Evolutionary conservation across 306 rosid species (phyloP).

Genomic region (Prunus davidiana): DNA sequence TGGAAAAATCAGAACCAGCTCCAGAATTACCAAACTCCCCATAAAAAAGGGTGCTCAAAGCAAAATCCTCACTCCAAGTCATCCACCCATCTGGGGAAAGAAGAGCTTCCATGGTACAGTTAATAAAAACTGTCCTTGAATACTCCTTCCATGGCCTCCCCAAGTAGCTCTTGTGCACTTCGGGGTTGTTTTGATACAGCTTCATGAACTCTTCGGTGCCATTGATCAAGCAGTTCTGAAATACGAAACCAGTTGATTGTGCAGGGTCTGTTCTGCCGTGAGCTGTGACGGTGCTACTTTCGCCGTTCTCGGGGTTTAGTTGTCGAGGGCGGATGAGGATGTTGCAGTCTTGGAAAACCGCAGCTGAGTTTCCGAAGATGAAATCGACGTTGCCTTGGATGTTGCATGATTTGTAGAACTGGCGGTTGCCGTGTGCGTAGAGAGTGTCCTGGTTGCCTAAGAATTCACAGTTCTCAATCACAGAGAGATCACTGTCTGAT

Average conservation of each 20-base stretch:
- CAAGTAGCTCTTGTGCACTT: conserved; percentile 69
- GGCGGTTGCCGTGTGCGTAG: conserved; percentile 81
- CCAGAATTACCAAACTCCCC: conserved; percentile 69
- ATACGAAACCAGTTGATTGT: conserved; percentile 74
- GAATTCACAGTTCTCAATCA: conserved; percentile 66
- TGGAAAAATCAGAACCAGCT: conserved; percentile 35
- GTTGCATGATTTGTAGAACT: conserved; percentile 71
- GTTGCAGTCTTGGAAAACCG: conserved; percentile 60
- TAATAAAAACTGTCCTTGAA: conserved; percentile 65
- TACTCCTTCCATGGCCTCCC: conserved; percentile 97
- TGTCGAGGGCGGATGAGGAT: conserved; percentile 59
- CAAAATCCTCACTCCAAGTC: conserved; percentile 69
- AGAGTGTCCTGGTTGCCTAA: conserved; percentile 87
- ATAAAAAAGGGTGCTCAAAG: conserved; percentile 64
- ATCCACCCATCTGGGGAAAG: conserved; percentile 61
- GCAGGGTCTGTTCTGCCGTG: conserved; percentile 88
- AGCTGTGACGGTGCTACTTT: conserved; percentile 65
- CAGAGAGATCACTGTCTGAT: conserved; percentile 72
- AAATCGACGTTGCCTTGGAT: conserved; percentile 80
- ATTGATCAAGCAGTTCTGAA: conserved; percentile 59
- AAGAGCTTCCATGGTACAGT: conserved; percentile 44
- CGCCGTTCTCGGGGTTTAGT: conserved; percentile 53
- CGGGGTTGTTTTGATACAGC: conserved; percentile 55
- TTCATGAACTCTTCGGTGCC: conserved; percentile 73
- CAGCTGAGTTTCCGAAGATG: conserved; percentile 84